Conservation (phyloP, 2,329 filamentous ascomycete species). For the Neopestalotiopsis rosae region DNA sequence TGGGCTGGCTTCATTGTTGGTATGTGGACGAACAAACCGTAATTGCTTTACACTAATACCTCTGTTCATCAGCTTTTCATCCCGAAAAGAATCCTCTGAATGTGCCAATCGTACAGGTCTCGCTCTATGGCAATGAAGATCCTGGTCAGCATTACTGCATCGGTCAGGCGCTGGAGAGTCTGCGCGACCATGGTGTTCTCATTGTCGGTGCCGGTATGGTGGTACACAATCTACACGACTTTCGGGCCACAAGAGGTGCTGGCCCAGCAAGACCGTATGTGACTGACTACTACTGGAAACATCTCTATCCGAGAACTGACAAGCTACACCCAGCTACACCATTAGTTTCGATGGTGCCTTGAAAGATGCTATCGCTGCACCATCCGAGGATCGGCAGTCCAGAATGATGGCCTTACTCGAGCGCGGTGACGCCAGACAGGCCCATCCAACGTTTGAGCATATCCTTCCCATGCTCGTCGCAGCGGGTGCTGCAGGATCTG, state of each 20-base stretch:
- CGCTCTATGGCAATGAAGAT: constrained; percentile 59
- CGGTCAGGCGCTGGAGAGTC: constrained; percentile 55
- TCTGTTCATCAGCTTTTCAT: constrained; percentile 47
- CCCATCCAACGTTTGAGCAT: constrained; percentile 70
- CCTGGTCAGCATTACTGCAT: constrained; percentile 58
- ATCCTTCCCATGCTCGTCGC: constrained; percentile 64
- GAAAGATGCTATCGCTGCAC: constrained; percentile 52
- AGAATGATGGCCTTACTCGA: constrained; percentile 51
- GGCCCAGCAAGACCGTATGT: constrained; percentile 22
- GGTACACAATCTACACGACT: constrained; percentile 54
- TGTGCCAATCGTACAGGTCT: constrained; percentile 64
- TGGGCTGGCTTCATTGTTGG: constrained; percentile 59
- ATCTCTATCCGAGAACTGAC: background rate
- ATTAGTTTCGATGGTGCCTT: constrained; percentile 61
- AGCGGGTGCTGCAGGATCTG: constrained; percentile 56
- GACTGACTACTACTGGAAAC: background rate
- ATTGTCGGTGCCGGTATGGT: constrained; percentile 67
- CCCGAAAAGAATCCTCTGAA: constrained; percentile 54
- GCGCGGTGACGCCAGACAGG: constrained; percentile 59
- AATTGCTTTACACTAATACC: background rate
- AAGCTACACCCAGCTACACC: constrained; percentile 19
- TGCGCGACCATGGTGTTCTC: constrained; percentile 61
- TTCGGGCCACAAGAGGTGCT: constrained; percentile 22
- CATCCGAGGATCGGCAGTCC: constrained; percentile 45
- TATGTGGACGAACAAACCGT: constrained; percentile 2